Percentiles rank a stretch among this genome's conserved stretches.
Conservation (phyloP, 306 rosid genomes). For the Castanopsis chinensis region DNA sequence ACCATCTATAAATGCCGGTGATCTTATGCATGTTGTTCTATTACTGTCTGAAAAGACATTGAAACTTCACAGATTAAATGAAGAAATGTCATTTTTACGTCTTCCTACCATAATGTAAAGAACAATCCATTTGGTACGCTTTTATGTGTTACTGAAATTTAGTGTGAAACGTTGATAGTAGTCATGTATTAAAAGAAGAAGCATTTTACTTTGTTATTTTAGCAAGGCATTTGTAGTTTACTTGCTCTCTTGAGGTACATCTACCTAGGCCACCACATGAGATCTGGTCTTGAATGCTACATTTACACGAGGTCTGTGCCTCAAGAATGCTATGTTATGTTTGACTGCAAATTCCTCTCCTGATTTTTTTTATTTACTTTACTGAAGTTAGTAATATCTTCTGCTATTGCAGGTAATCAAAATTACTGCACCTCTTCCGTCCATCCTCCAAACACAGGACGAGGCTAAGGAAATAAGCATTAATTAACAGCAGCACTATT, state of each 20-base stretch:
- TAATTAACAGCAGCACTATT: neutral
- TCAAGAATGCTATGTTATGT: no score
- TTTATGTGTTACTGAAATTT: neutral
- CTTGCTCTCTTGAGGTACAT: neutral
- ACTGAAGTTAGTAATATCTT: neutral
- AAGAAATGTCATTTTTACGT: no score
- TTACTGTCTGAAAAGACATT: no score
- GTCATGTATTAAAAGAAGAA: no score
- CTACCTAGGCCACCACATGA: neutral
- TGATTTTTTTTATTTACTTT: no score
- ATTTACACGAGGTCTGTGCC: no score
- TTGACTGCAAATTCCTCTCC: neutral
- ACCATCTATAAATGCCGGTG: no score
- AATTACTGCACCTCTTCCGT: constrained; percentile 64
- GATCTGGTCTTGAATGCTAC: no score
- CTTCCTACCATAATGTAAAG: no score
- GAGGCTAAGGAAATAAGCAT: constrained; percentile 2
- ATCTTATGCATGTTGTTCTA: no score
- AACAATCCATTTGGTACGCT: neutral
- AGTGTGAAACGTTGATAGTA: neutral
- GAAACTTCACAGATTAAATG: no score
- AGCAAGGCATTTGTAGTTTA: neutral
- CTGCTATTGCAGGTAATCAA: constrained; percentile 44
- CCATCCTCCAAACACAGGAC: constrained; percentile 39
- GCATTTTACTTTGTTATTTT: neutral